phyloP scores from a whole-genome alignment of 257 asterid species.

The Primulina eburnea region DNA sequence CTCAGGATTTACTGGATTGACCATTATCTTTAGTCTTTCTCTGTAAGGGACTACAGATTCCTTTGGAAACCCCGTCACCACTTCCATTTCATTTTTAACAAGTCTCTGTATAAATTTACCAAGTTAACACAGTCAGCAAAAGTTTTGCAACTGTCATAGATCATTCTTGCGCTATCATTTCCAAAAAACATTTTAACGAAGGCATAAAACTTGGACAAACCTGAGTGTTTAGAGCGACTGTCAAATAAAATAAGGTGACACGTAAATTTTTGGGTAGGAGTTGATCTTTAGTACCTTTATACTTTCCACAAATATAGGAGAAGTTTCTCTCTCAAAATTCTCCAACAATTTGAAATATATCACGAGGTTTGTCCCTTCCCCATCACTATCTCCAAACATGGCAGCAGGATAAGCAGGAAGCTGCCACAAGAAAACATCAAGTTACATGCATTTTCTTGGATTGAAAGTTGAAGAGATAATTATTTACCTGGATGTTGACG shows the following conservation, averaged over 20 bases:
- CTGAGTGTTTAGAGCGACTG: not conserved
- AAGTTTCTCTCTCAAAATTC: constrained; percentile 48
- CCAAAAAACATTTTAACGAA: too few species aligned
- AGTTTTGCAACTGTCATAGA: not conserved
- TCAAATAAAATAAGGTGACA: not conserved
- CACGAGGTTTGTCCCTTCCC: constrained; percentile 87
- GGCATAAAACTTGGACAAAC: too few species aligned
- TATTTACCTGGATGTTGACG: constrained; percentile 70
- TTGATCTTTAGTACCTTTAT: constrained; percentile 51
- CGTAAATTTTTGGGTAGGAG: not conserved
- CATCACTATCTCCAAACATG: constrained; percentile 75
- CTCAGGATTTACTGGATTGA: constrained; percentile 71
- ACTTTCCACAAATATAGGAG: constrained; percentile 46
- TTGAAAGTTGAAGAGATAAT: not conserved
- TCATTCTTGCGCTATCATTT: not conserved
- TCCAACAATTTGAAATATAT: constrained; percentile 66
- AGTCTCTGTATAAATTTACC: constrained; percentile 44
- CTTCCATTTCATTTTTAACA: constrained; percentile 63
- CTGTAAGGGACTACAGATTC: constrained; percentile 62
- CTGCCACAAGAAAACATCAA: constrained; percentile 38
- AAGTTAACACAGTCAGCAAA: not conserved
- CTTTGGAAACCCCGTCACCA: constrained; percentile 55
- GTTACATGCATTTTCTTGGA: not conserved
- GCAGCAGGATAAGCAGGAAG: constrained; percentile 83
- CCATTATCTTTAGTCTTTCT: constrained; percentile 83